Conservation (phyloP, 169 alveolate genomes). For the Plasmodium billcollinsi region DNA sequence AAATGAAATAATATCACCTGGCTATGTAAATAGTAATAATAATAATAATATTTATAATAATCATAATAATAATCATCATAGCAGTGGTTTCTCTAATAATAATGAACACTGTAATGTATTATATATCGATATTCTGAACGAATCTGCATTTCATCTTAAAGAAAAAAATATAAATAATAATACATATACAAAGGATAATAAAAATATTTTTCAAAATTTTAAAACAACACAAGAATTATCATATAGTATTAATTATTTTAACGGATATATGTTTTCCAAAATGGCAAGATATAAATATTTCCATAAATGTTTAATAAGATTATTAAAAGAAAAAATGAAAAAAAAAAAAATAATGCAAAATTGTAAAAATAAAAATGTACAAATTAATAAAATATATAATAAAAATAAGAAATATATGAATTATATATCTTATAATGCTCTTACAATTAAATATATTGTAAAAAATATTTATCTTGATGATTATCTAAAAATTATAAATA, state of each 20-base stretch:
- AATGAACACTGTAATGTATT: conserved; percentile 10
- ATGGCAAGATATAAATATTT: conserved; percentile 74
- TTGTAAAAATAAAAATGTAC: not conserved
- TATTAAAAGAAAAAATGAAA: conserved; percentile 27
- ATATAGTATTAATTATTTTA: conserved; percentile 37
- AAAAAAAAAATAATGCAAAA: conserved; percentile 1
- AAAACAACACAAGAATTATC: conserved; percentile 54
- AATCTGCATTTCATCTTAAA: conserved; percentile 57
- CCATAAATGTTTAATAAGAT: conserved; percentile 67
- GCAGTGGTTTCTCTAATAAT: not conserved
- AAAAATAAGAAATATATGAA: not conserved
- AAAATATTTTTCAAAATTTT: conserved; percentile 30
- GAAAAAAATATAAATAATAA: conserved; percentile 32
- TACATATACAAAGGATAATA: conserved; percentile 2
- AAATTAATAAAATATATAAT: conserved; percentile 26
- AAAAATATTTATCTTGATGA: conserved; percentile 66
- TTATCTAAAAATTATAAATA: conserved; percentile 52
- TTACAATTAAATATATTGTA: conserved; percentile 41
- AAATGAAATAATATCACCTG: too few relatives aligned
- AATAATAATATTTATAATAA: too few relatives aligned
- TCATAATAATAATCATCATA: not conserved
- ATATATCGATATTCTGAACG: conserved; percentile 62
- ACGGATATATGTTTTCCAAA: conserved; percentile 65
- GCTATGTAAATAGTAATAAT: too few relatives aligned
- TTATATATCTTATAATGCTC: not conserved